Evolutionary conservation across 345 rosid genomes (phyloP), one percentile per base, ranked within the genome.

Genomic region (Dipteronia sinensis): DNA sequence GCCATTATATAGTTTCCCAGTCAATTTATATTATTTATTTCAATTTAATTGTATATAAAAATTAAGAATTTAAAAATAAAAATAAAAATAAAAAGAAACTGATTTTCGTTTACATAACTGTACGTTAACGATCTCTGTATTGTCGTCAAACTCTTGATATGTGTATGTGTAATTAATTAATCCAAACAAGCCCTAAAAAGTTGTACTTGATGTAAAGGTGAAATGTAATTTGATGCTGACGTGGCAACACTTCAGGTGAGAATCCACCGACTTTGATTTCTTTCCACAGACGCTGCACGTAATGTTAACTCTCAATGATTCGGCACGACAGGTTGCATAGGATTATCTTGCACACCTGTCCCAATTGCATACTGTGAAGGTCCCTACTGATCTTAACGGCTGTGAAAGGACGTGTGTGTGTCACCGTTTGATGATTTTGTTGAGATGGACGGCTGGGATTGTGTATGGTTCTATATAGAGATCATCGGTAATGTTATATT

Each of bases 271-370:
- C 10, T 10, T 46, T 61, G 55, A 3, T 72, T 53, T 40, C 8
- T 13, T 51, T 40, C 9, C 7, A 2, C 13, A 7, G 2, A 42
- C 22, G 56, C 27, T 34, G 67, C 67, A 23, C 13, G 76, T 42
- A 61, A 20, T 40, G 47, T 42, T 22, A 16, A 3, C 34, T 61
- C 40, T 42, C 4, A 15, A 61, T 6, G 38, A 61, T 61, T 22
- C 44, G 40, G 38, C 7, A 40, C 31, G 56, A 15, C 40, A 42
- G 10, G 75, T 34, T 10, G 47, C 61, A 29, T 20, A n/a, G 29
- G 34, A 56, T 58, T 34, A 58, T 56, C 44, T 38, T 22, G 29
- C 65, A 61, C 67, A 13, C 76, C 16, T 20, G 75, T 56, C 75
- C 75, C 47, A 29, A 65, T 4, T 31, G 47, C 65, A 11, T 19